Conservation (phyloP, 192 early-diverging fungal genomes). For the Borealophlyctis nickersoniae region DNA sequence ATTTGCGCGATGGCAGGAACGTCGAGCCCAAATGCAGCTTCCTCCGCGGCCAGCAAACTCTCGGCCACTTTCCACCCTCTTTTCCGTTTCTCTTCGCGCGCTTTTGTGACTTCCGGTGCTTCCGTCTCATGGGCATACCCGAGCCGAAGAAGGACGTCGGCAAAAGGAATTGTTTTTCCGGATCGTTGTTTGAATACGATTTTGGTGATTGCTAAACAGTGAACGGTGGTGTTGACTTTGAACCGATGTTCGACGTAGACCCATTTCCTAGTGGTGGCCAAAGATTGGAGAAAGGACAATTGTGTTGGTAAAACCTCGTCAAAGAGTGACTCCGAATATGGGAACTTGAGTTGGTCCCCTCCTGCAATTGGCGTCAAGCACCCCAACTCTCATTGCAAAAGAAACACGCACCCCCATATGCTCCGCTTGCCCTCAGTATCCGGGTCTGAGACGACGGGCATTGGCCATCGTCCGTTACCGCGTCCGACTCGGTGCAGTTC, state of each 20-base stretch:
- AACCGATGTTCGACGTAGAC: constrained; percentile 13
- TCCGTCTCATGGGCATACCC: neutral
- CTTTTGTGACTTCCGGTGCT: neutral
- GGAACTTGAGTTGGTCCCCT: too few relatives aligned
- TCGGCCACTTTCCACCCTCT: neutral
- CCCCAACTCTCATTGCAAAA: too few relatives aligned
- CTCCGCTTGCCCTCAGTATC: too few relatives aligned
- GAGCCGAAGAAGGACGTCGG: neutral
- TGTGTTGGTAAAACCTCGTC: neutral
- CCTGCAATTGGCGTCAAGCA: too few relatives aligned
- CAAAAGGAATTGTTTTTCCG: constrained; percentile 15
- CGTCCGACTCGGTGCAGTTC: too few relatives aligned
- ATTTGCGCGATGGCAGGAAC: too few relatives aligned
- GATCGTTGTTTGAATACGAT: constrained; percentile 9
- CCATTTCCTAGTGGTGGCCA: constrained; percentile 11
- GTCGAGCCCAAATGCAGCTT: too few relatives aligned
- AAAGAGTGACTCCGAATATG: too few relatives aligned
- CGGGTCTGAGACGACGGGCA: too few relatives aligned
- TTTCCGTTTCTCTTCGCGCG: neutral
- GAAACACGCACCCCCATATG: too few relatives aligned
- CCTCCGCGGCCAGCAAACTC: neutral
- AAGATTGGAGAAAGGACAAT: neutral
- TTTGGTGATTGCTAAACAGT: constrained; percentile 13
- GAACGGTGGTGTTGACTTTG: neutral
- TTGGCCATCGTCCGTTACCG: too few relatives aligned